Evolutionary conservation across 2,329 filamentous ascomycete genomes (phyloP).

Genomic region (Chaetothyriales sp.): DNA sequence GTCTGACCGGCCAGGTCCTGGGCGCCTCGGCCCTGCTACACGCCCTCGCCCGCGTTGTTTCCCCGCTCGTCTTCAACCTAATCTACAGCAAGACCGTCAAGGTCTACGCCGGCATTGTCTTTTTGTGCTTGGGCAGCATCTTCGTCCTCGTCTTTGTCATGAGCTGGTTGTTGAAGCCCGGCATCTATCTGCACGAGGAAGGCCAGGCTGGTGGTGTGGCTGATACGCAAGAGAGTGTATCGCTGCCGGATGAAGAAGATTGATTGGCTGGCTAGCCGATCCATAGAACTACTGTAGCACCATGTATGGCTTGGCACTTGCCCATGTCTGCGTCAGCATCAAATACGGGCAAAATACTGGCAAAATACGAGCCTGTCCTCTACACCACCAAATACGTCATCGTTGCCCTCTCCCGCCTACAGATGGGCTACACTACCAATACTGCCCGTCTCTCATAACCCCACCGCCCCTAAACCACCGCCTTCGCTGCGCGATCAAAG

Average conservation of each 20-base stretch:
- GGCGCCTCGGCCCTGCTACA: slow-evolving; percentile 80
- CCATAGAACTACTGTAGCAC: not conserved
- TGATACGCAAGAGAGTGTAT: not conserved
- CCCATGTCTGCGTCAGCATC: not conserved
- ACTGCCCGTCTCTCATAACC: not conserved
- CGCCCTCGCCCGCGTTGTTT: slow-evolving; percentile 62
- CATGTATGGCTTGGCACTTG: not conserved
- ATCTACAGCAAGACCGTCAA: slow-evolving; percentile 73
- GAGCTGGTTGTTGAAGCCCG: slow-evolving; percentile 58
- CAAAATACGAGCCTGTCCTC: not conserved
- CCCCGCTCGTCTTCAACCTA: slow-evolving; percentile 70
- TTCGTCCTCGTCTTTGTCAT: slow-evolving; percentile 54
- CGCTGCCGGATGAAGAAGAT: not conserved
- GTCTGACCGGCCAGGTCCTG: slow-evolving; percentile 72
- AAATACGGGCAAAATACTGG: no score
- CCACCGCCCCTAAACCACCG: no score
- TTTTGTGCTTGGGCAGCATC: slow-evolving; percentile 55
- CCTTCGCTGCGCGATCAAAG: not conserved
- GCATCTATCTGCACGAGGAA: slow-evolving; percentile 20
- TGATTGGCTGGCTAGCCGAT: not conserved
- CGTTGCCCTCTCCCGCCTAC: not conserved
- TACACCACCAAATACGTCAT: not conserved
- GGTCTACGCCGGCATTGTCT: slow-evolving; percentile 66
- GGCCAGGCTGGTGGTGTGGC: not conserved
- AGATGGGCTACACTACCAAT: not conserved